These are phyloP conservation scores for Malassezia sp. DNA, from an alignment of 1,284 basidiomycete genomes.

Conservation along the genomic window DNA sequence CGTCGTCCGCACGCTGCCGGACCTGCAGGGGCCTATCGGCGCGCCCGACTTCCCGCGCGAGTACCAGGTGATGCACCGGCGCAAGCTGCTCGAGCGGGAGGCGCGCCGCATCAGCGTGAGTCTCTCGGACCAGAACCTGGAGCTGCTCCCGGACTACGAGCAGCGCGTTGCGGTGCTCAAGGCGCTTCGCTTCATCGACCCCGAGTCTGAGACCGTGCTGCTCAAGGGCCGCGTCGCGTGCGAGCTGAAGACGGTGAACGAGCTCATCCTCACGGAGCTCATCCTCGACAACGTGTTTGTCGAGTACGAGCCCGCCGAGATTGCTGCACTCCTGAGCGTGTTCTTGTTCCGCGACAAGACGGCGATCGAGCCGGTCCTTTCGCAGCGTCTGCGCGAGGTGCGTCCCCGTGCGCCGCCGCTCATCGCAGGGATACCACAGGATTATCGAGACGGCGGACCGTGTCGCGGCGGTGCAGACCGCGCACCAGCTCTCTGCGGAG, in stretches of 20 bases:
- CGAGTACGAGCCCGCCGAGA: constrained; percentile 81
- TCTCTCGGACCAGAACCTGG: constrained; percentile 75
- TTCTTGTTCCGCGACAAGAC: constrained; percentile 98
- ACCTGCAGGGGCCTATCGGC: constrained; percentile 16
- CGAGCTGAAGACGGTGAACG: constrained; percentile 92
- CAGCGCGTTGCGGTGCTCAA: constrained; percentile 82
- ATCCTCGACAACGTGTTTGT: constrained; percentile 90
- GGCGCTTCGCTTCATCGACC: constrained; percentile 53
- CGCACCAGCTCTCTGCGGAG: constrained; percentile 52
- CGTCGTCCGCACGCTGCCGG: constrained; percentile 47
- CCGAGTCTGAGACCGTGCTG: constrained; percentile 72
- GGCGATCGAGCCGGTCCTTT: constrained; percentile 67
- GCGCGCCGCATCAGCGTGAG: constrained; percentile 51
- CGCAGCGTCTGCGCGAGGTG: constrained; percentile 64
- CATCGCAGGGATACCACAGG: constrained; percentile 64
- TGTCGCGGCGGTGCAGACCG: constrained; percentile 66
- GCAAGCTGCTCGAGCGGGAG: constrained; percentile 61
- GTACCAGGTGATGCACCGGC: constrained; percentile 65
- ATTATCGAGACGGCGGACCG: constrained; percentile 73
- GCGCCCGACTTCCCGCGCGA: constrained; percentile 55
- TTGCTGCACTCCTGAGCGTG: constrained; percentile 88
- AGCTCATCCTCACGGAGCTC: constrained; percentile 79
- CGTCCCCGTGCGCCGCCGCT: no score
- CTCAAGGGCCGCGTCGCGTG: constrained; percentile 96
- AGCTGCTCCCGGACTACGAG: constrained; percentile 92